Evolutionary conservation across 2,329 filamentous ascomycete genomes (phyloP), one percentile per base, ranked within the genome.

Genomic region (Aspergillus fijiensis): DNA sequence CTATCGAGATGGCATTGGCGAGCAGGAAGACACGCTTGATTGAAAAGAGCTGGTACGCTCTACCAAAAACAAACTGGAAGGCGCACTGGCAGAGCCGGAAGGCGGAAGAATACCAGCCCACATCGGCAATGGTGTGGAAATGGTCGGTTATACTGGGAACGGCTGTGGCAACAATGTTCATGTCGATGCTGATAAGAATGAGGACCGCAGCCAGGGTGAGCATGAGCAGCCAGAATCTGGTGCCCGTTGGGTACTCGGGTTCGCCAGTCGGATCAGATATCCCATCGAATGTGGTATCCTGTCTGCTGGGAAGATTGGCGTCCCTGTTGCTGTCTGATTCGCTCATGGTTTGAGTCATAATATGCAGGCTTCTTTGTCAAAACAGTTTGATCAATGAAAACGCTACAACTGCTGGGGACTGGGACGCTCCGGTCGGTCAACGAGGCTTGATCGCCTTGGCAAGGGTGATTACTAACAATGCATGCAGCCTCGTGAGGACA

Each of bases 141-240:
- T 71, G 55, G 48, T 70, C 50, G 1, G 69, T 67, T 21, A 76
- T 72, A 55, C 67, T 73, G 9, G 72, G 72, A 3, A 73, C 63
- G n/a, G 72, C 70, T 9, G 70, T 74, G 0, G 71, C 65, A 54
- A 74, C 68, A 31, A 74, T 74, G 53, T 72, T 74, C 47, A 64
- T 63, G 49, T 74, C 70, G 31, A 74, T 60, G 11, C 70, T 69
- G 3, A 69, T 67, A 1, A 72, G 60, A 9, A 72, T 70, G 1
- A 74, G 62, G 1, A 70, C 56, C 9, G 69, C 59, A 19, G 65
- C 68, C 33, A 72, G 49, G 23, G 70, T 60, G 19, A 68, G 55
- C 29, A 72, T 56, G 5, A 51, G 63, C 42, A 61, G 54, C 65
- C 66, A 66, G 11, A 67, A 63, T 11, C 59, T 61, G 1, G 56